Conservation (phyloP, 177 flowering plant genomes). For the Telopea speciosissima region DNA sequence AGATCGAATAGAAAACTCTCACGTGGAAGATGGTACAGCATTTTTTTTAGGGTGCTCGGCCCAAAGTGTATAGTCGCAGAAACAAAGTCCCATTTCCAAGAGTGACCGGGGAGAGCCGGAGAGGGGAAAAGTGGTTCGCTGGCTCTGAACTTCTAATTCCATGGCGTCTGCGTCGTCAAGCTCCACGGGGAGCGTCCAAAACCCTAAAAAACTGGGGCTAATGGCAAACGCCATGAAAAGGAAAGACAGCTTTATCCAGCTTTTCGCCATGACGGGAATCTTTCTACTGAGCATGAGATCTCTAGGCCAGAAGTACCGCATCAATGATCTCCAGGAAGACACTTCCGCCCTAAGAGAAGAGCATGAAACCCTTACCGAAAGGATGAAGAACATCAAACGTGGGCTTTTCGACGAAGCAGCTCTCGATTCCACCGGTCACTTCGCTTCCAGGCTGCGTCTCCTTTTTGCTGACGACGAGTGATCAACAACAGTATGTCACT, state of each 20-base stretch:
- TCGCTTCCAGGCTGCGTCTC: slow-evolving; percentile 60
- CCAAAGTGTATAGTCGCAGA: no score
- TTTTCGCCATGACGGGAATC: slow-evolving; percentile 70
- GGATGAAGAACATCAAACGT: slow-evolving; percentile 55
- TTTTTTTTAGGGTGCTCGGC: no score
- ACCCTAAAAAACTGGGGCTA: slow-evolving; percentile 37
- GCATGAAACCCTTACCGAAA: slow-evolving; percentile 39
- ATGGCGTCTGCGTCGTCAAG: slow-evolving; percentile 36
- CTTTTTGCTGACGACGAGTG: slow-evolving; percentile 48
- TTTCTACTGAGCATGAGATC: slow-evolving; percentile 66
- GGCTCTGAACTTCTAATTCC: background rate
- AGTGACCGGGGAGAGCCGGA: no score
- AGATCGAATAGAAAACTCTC: no score
- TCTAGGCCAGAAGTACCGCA: slow-evolving; percentile 74
- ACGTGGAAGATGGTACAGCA: no score
- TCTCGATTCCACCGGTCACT: slow-evolving; percentile 59
- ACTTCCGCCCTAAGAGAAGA: slow-evolving; percentile 54
- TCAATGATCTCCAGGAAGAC: slow-evolving; percentile 65
- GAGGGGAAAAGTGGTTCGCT: no score
- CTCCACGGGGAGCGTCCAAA: slow-evolving; percentile 23
- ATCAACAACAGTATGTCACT: slow-evolving; percentile 5
- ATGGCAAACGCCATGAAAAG: slow-evolving; percentile 46
- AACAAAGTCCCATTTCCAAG: no score
- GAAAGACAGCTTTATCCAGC: slow-evolving; percentile 66
- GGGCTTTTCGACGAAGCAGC: slow-evolving; percentile 71